Evolutionary conservation across 768 basidiomycete species (phyloP).

Genomic region (Baorangia bicolor): DNA sequence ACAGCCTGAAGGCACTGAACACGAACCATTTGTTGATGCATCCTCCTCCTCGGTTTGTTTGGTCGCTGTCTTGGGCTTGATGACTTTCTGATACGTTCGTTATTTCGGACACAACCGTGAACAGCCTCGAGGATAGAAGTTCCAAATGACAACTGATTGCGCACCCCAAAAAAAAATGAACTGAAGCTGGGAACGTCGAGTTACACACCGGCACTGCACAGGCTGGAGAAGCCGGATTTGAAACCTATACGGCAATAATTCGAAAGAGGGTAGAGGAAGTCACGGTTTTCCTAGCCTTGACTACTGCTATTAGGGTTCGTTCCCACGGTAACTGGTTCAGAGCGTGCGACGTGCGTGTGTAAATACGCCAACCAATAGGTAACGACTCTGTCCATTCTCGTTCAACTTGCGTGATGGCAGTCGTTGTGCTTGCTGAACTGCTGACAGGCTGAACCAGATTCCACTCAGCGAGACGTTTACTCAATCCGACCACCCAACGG

Average conservation of each 20-base stretch:
- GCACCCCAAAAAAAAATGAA: slow-evolving; percentile 13
- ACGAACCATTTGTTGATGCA: slow-evolving; percentile 23
- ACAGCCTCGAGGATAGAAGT: slow-evolving; percentile 1
- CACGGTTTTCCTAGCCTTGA: slow-evolving; percentile 1
- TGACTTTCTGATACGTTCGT: background rate
- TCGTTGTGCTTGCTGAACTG: background rate
- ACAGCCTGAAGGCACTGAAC: background rate
- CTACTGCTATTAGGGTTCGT: background rate
- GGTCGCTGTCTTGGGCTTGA: background rate
- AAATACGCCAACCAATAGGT: background rate
- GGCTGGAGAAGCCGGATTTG: background rate
- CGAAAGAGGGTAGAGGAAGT: background rate
- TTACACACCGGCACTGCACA: background rate
- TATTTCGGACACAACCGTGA: background rate
- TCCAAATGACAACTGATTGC: background rate
- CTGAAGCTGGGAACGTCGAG: slow-evolving; percentile 13
- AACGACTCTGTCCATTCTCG: slow-evolving; percentile 5
- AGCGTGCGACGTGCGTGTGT: background rate
- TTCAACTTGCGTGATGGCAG: background rate
- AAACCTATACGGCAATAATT: slow-evolving; percentile 8
- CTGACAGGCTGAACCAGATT: background rate
- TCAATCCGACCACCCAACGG: background rate
- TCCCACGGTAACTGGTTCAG: slow-evolving; percentile 12
- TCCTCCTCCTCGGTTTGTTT: background rate
- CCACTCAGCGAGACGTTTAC: slow-evolving; percentile 1